Evolutionary conservation across 768 basidiomycete genomes (phyloP), one percentile per base, ranked within the genome.

Genomic region (Pleurotus salmoneostramineus): DNA sequence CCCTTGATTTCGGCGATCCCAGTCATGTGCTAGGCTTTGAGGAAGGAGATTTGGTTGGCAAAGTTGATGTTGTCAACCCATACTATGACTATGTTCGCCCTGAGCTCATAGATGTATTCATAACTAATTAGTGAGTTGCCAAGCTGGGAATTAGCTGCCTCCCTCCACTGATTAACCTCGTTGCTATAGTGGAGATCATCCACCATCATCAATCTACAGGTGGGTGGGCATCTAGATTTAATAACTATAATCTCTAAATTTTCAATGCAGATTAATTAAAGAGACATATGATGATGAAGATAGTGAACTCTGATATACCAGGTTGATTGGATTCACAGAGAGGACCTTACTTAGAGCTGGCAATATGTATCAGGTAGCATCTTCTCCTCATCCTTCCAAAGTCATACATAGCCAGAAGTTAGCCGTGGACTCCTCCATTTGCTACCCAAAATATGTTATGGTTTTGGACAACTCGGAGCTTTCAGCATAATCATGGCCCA

Each of bases 221-320:
- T 83, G 63, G 64, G 79, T 47, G 44, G 27, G 4, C 6, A 46
- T 7, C n/a, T 27, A 27, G 21, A 27, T 27, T 27, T 27, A 27
- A 27, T 27, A 27, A 27, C 21, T 27, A 27, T 27, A 27, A 27
- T 27, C 21, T 27, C 21, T 27, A 27, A 27, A 27, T 27, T 27
- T 27, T 59, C 67, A 50, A 69, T 27, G 49, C 36, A 89, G 89
- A 56, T 77, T 97, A 42, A 83, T 97, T 72, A 95, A 95, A 68
- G 95, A 97, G 71, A 87, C 92, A 27, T 97, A 97, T 61, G 95
- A 96, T 66, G 95, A 97, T 66, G 94, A 95, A 70, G 95, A 97
- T 68, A 85, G 87, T 60, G 90, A 93, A 64, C 72, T 96, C 21
- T 27, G 21, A 27, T 44, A 12, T 44, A 12, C 42, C 12, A 12